Conservation (phyloP, 306 rosid species). For the Corylus heterophylla region DNA sequence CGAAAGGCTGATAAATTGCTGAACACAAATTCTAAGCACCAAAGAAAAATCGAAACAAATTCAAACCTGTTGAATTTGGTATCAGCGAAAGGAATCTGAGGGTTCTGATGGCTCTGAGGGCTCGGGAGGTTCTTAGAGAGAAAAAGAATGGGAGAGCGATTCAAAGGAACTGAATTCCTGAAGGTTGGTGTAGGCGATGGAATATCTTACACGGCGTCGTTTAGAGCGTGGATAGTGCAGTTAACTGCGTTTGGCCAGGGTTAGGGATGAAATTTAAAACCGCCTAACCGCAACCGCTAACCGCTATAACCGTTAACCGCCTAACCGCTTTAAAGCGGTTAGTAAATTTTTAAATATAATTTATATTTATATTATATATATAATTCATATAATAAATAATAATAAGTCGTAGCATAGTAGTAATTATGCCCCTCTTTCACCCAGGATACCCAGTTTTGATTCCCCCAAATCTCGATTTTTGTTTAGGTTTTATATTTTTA, state of each 20-base stretch:
- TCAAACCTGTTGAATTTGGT: slow-evolving; percentile 9
- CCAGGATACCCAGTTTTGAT: too few species aligned
- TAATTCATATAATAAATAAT: too few species aligned
- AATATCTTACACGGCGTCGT: slow-evolving; percentile 4
- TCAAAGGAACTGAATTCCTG: background rate
- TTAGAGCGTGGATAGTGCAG: background rate
- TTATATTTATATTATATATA: too few species aligned
- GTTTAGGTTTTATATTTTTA: too few species aligned
- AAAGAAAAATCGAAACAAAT: background rate
- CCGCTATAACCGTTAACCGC: too few species aligned
- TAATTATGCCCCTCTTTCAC: too few species aligned
- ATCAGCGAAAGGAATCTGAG: background rate
- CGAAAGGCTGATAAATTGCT: background rate
- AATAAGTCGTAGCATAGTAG: too few species aligned
- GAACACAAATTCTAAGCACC: background rate
- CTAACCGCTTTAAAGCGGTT: too few species aligned
- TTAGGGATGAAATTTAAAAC: too few species aligned
- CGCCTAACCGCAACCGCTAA: too few species aligned
- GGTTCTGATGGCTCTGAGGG: background rate
- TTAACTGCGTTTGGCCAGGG: background rate
- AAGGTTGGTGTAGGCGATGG: background rate
- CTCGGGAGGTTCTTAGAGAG: background rate
- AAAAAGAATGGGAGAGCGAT: background rate
- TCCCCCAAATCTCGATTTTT: too few species aligned
- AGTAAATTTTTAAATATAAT: too few species aligned